Base-by-base conservation (phyloP, 83 land plant genomes). In the Picea mariana region DNA sequence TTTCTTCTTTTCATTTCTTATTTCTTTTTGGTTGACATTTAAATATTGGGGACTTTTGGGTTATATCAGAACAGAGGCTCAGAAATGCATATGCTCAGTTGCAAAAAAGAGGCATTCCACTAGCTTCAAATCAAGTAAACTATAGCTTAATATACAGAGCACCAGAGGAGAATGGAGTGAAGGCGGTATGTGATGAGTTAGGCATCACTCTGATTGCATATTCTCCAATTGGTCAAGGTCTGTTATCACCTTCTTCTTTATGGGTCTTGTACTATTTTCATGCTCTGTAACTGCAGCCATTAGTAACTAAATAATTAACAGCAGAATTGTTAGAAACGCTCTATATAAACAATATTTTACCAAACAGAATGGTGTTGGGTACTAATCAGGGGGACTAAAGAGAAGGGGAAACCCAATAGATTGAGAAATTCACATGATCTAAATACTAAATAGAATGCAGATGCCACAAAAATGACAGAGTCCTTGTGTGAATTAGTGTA, bases 221-320 rank as follows among this genome's bases (percentile, higher is more conserved):
- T 83, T 95, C 95, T 52, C 98, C 98, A 27, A 89, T 97, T 75
- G 96, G 92, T 84, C 99, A 97, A 93, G 99, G 99, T 83, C 59
- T 67, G 66, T 9, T 9, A 18, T 66, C 42, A 26, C 5, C 34
- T 40, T 61, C 20, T 85, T 67, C 52, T 26, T 83, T 63, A 72
- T 3, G 44, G 3, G 23, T 72, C 44, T 42, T 49, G 3, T 42
- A 40, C 77, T n/a, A 8, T 73, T 20, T 9, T 8, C 11, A 72
- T 44, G 18, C 76, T 52, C n/a, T 72, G 76, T 23, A 72, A 40
- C 38, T 18, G 76, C 21, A 72, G 52, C 21, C 8, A 40, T n/a
- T 42, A 20, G 23, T 40, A 52, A 2, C 58, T 52, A 52, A 52
- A 52, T 52, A 52, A 11, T 52, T 52, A 11, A 52, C 58, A 52